Percentiles rank a stretch among this genome's conserved stretches.
Evolutionary conservation across 495 filamentous ascomycete genomes (phyloP).

Genomic region (Podospora fimiseda): DNA sequence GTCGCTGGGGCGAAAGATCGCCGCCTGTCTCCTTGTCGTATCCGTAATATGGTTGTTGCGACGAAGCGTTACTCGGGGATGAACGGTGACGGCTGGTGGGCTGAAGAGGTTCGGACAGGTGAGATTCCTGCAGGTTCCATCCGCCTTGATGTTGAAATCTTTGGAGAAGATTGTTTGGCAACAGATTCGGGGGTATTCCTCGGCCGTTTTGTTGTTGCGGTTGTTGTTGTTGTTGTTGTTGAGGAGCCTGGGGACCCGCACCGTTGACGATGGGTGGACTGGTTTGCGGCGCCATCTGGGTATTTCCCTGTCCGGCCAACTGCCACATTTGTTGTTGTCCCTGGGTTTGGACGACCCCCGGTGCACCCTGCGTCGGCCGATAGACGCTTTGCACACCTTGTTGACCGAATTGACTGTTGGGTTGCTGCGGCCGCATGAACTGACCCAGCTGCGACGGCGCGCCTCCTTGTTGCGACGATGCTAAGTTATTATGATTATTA

Average conservation of each 20-base stretch:
- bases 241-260: constrained; percentile 7
- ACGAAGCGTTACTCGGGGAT: constrained; percentile 30
- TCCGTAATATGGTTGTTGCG: constrained; percentile 24
- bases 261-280: constrained; percentile 13
- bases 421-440: constrained; percentile 12
- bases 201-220: constrained; percentile 2
- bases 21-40: constrained; percentile 42
- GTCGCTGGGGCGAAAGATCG: constrained; percentile 10
- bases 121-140: constrained; percentile 43
- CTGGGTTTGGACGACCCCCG: not conserved
- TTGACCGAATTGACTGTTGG: constrained; percentile 9
- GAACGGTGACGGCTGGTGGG: constrained; percentile 30
- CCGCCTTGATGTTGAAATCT: constrained; percentile 26
- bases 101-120: constrained; percentile 39
- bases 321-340: constrained; percentile 16
- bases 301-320: constrained; percentile 14
- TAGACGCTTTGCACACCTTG: constrained; percentile 25
- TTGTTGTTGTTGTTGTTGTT: not conserved
- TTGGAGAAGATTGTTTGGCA: constrained; percentile 21
- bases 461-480: too few relatives aligned
- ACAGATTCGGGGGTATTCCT: constrained; percentile 17
- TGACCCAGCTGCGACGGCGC: constrained; percentile 9
- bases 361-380: constrained; percentile 20
- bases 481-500: constrained; percentile 1
- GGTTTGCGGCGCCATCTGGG: not conserved